Base-by-base conservation (phyloP, 108 stramenopile species). In the Thalassiosira profunda region DNA sequence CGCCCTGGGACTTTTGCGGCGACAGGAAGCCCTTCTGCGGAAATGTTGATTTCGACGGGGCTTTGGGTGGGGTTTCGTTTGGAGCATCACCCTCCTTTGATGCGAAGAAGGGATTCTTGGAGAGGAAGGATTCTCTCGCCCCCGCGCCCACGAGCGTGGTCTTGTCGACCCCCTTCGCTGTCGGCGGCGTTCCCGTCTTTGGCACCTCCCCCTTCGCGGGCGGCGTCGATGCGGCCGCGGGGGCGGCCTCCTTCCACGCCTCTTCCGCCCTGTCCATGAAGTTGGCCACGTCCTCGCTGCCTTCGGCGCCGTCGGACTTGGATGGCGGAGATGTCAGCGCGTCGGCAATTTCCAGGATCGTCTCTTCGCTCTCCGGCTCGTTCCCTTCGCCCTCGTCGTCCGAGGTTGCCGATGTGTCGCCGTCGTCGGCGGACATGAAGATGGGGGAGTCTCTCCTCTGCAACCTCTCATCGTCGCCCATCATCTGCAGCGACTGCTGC, bases 341-440 rank as follows among this genome's bases (percentile, higher is more conserved):
- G 38, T 70, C 38, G 42, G 68, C 68, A 33, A 70, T 70, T 48
- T 70, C 68, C 68, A 58, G 49, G 15, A 70, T 70, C 2, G 46
- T 7, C 0, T 36, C 54, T 49, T 70, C 68, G 17, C n/a, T n/a
- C n/a, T 70, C 57, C 17, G 34, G 10, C 11, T 28, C 46, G n/a
- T 11, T 20, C 12, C 47, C 53, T 0, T 57, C 46, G 24, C 1
- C 30, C 9, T 1, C 30, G 15, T 63, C 43, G 11, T 34, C 18
- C 3, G 46, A 17, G 43, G 17, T 33, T 4, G 31, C 20, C 21
- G 15, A 15, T 57, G 55, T 5, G 40, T 12, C 34, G 23, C 11
- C 55, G 55, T 48, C 15, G 47, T 11, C n/a, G n/a, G n/a, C n/a
- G n/a, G n/a, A n/a, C n/a, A n/a, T n/a, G 47, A 48, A 1, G 11